Evolutionary conservation across 441 rosid genomes (phyloP).

Genomic region (Pelargonium citronellum): DNA sequence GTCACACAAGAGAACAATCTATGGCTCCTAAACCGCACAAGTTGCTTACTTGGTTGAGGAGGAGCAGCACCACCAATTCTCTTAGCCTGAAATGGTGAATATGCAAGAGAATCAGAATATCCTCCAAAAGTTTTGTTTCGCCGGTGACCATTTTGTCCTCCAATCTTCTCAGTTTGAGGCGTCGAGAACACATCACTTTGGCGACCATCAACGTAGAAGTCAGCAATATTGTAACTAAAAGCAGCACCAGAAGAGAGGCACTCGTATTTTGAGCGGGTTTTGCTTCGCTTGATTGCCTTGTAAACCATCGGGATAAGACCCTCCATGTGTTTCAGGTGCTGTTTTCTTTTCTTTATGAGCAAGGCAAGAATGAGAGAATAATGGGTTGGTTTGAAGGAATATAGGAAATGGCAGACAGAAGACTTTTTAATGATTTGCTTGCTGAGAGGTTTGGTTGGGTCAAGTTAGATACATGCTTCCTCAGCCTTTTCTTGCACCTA

Average conservation of each 20-base stretch:
- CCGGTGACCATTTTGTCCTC: background rate
- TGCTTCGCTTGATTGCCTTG: background rate
- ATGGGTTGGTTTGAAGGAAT: background rate
- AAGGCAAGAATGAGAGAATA: background rate
- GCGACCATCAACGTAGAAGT: background rate
- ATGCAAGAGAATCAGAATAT: too few relatives aligned
- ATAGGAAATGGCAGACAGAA: slow-evolving; percentile 4
- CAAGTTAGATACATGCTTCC: background rate
- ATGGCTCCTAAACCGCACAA: slow-evolving; percentile 56
- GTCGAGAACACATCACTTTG: background rate
- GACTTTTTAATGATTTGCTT: too few relatives aligned
- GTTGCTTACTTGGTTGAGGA: background rate
- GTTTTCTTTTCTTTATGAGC: too few relatives aligned
- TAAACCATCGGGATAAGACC: slow-evolving; percentile 53
- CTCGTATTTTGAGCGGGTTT: background rate
- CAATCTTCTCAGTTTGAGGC: background rate
- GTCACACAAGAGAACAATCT: slow-evolving; percentile 59
- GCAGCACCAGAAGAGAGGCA: background rate
- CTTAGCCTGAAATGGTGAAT: too few relatives aligned
- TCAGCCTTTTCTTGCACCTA: background rate
- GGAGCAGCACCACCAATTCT: background rate
- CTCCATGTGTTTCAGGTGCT: too few relatives aligned
- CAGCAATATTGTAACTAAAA: background rate
- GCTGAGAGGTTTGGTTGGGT: too few relatives aligned
- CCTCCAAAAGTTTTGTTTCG: too few relatives aligned